Evolutionary conservation across 2,329 filamentous ascomycete genomes (phyloP).

Genomic region (Cladosporium sp.): DNA sequence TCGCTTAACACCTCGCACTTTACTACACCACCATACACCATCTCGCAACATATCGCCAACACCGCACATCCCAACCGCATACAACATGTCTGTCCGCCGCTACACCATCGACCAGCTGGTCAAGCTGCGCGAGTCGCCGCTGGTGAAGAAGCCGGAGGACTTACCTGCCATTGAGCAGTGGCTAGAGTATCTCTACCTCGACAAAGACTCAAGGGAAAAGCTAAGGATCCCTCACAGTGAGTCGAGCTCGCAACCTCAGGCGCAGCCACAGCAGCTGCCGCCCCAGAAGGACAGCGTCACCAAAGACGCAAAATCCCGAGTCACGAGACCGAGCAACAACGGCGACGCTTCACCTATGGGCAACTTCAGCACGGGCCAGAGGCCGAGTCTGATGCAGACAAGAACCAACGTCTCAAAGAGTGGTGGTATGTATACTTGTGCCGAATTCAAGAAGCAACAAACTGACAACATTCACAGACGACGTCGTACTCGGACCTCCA

Average conservation of each 20-base stretch:
- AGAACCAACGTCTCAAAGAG: conserved; percentile 28
- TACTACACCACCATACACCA: background rate
- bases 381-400: conserved; percentile 35
- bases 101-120: conserved; percentile 79
- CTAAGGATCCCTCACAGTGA: conserved; percentile 44
- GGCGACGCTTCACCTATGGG: conserved; percentile 38
- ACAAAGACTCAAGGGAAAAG: conserved; percentile 40
- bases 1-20: conserved; percentile 4
- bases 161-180: conserved; percentile 88
- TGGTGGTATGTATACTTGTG: conserved; percentile 31
- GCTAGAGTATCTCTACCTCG: conserved; percentile 73
- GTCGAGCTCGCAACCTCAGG: conserved; percentile 24
- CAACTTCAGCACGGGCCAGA: conserved; percentile 39
- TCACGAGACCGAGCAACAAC: conserved; percentile 19
- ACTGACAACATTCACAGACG: conserved; percentile 64
- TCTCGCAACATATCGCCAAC: background rate
- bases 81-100: conserved; percentile 47
- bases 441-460: background rate
- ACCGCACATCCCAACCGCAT: background rate
- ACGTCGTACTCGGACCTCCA: conserved; percentile 82
- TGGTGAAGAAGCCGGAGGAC: conserved; percentile 76
- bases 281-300: conserved; percentile 24
- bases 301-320: conserved; percentile 16
- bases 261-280: conserved; percentile 25
- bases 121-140: conserved; percentile 74